A percentile compares a stretch with the other conserved stretches of the same genome.
These are phyloP conservation scores for Cordyceps cicadae DNA, from an alignment of 2,329 filamentous ascomycete species.

Conservation along the genomic window DNA sequence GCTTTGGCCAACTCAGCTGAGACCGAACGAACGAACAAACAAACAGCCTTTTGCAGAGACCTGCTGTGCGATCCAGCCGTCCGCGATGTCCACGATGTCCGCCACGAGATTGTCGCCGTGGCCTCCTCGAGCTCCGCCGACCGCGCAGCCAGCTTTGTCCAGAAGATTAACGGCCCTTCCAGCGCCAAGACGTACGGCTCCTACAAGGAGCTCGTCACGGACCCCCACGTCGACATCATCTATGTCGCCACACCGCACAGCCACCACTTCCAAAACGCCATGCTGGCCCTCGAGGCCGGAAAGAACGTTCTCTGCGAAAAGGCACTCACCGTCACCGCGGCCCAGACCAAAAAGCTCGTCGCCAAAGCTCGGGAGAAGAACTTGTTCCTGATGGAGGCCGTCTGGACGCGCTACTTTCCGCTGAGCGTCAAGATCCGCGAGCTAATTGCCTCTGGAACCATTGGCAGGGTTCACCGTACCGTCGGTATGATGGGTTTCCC, in stretches of 20 bases:
- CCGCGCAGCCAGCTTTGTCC: conserved; percentile 64
- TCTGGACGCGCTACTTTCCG: conserved; percentile 87
- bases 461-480: conserved; percentile 55
- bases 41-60: conserved; percentile 61
- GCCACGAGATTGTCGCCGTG: conserved; percentile 70
- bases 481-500: conserved; percentile 31
- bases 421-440: conserved; percentile 68
- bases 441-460: conserved; percentile 45
- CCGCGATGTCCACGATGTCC: conserved; percentile 63
- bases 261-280: conserved; percentile 86
- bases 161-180: conserved; percentile 58
- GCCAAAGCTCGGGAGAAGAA: conserved; percentile 65
- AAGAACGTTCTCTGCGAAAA: conserved; percentile 92
- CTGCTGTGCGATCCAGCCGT: conserved; percentile 64
- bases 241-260: conserved; percentile 88
- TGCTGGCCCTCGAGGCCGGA: conserved; percentile 73
- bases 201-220: conserved; percentile 72
- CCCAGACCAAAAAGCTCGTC: conserved; percentile 64
- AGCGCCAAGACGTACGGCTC: conserved; percentile 67
- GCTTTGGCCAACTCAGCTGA: neutral
- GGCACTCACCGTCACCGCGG: conserved; percentile 75
- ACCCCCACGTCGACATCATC: conserved; percentile 73
- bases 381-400: conserved; percentile 74
- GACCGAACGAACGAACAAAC: neutral
- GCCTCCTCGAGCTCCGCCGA: conserved; percentile 67